These are phyloP conservation scores for Nicotiana paniculata DNA, from an alignment of 257 asterid species.

Conservation along the genomic window DNA sequence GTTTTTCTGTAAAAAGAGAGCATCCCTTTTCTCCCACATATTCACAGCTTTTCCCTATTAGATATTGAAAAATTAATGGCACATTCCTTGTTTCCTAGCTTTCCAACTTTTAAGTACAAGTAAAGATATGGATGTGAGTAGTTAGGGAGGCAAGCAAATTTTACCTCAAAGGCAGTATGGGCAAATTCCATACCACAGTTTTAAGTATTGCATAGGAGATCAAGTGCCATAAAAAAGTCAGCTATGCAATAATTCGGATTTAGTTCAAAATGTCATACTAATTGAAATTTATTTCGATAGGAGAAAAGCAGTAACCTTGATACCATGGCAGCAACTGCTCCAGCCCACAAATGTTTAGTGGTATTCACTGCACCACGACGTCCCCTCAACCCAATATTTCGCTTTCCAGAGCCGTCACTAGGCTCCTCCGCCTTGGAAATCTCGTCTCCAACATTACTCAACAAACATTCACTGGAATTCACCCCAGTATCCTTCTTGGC, in stretches of 20 bases:
- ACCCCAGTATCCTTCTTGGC: slow-evolving; percentile 30
- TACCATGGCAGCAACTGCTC: slow-evolving; percentile 94
- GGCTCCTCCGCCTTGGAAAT: slow-evolving; percentile 7
- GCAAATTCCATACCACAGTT: not conserved
- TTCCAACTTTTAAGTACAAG: not conserved
- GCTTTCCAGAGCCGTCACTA: slow-evolving; percentile 13
- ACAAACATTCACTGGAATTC: slow-evolving; percentile 18
- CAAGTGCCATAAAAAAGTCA: not conserved
- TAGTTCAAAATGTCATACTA: not conserved
- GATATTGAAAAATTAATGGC: not conserved
- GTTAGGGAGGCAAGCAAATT: not conserved
- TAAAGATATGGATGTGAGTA: not conserved
- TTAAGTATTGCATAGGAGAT: not conserved
- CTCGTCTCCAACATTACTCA: slow-evolving; percentile 20
- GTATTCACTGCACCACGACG: slow-evolving; percentile 65
- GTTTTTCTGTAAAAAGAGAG: not conserved
- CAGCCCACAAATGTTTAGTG: slow-evolving; percentile 93
- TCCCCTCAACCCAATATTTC: slow-evolving; percentile 29
- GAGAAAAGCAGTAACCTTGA: slow-evolving; percentile 44
- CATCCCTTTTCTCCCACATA: not conserved
- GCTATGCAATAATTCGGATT: not conserved
- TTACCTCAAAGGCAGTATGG: slow-evolving; percentile 3
- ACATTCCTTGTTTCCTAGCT: not conserved
- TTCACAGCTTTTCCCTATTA: not conserved
- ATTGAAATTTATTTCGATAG: not conserved